Conservation (phyloP, 306 rosid species). For the Vigna trinervia region DNA sequence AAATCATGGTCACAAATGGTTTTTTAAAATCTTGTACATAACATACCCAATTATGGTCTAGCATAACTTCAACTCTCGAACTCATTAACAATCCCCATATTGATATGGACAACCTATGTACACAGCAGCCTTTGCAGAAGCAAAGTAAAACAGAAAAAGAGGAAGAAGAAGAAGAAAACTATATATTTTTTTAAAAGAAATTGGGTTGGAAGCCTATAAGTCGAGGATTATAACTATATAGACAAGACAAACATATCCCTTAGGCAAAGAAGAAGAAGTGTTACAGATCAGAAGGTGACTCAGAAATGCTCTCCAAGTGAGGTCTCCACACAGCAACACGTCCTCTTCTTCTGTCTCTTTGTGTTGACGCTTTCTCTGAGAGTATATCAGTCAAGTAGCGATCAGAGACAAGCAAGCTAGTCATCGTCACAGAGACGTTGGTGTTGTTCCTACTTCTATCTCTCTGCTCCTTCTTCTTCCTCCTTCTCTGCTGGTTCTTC, state of each 20-base stretch:
- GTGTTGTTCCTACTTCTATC: slow-evolving; percentile 8
- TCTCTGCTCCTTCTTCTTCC: slow-evolving; percentile 52
- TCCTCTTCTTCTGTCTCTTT: slow-evolving; percentile 79
- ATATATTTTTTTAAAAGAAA: slow-evolving; percentile 4
- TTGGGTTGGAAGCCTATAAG: slow-evolving; percentile 41
- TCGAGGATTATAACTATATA: background rate
- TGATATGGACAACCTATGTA: slow-evolving; percentile 28
- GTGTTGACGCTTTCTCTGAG: slow-evolving; percentile 80
- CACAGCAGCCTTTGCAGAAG: slow-evolving; percentile 37
- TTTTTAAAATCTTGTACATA: background rate
- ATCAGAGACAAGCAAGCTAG: slow-evolving; percentile 60
- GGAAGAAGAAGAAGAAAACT: background rate
- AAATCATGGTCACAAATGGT: background rate
- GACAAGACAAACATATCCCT: slow-evolving; percentile 32
- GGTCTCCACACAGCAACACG: slow-evolving; percentile 96
- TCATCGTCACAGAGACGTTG: slow-evolving; percentile 46
- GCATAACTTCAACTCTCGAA: slow-evolving; percentile 22
- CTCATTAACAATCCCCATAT: background rate
- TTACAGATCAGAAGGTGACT: slow-evolving; percentile 70
- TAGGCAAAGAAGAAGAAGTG: slow-evolving; percentile 25
- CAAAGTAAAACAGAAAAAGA: background rate
- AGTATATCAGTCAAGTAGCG: slow-evolving; percentile 81
- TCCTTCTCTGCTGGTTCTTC: slow-evolving; percentile 38
- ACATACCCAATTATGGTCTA: slow-evolving; percentile 13
- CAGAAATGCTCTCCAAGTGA: slow-evolving; percentile 85